Base-by-base conservation (phyloP, 2,329 filamentous ascomycete genomes). In the Chrysosporium queenslandicum region DNA sequence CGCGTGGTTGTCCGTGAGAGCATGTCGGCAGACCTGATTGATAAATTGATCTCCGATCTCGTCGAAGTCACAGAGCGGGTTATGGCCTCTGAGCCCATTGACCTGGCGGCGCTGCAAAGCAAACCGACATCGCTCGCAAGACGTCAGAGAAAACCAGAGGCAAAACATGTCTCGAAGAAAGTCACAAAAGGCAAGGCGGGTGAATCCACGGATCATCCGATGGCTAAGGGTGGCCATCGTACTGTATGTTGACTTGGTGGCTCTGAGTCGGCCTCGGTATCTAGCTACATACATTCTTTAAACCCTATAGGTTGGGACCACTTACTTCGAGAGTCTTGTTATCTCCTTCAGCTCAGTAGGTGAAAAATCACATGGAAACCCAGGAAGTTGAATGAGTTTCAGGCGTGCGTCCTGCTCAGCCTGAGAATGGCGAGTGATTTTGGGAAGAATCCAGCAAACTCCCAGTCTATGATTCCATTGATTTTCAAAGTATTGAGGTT, bases 21-120 rank as follows among this genome's bases (percentile, higher is more conserved):
- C 59, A 79, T 86, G 78, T 79, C 74, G n/a, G 67, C 84, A n/a
- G 82, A 85, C 62, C 69, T 86, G 45, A 70, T 86, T 23, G 80
- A 85, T 64, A 68, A 78, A 1, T 69, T 86, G 23, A 75, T 86
- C 37, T 69, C 73, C 1, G 82, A 85, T 62, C 76, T 85, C 29
- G 74, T 76, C 54, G 63, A 71, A 7, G 77, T 82, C 5, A 85
- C 82, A 2, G 78, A 85, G 68, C 72, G 65, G 41, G 63, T 85
- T 53, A 82, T 85, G 63, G 71, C 73, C 12, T 71, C 71, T 30
- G 74, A 77, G 58, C 64, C 69, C 32, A 63, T 74, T 8, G 80
- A 83, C 54, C 60, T 83, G 40, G 66, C 70, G 6, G 68, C 70
- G 16, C 72, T 76, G 61, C 71, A 76, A 58, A 71, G 70, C 3